These are phyloP conservation scores for Turnera subulata DNA, from an alignment of 345 rosid species.

Conservation along the genomic window DNA sequence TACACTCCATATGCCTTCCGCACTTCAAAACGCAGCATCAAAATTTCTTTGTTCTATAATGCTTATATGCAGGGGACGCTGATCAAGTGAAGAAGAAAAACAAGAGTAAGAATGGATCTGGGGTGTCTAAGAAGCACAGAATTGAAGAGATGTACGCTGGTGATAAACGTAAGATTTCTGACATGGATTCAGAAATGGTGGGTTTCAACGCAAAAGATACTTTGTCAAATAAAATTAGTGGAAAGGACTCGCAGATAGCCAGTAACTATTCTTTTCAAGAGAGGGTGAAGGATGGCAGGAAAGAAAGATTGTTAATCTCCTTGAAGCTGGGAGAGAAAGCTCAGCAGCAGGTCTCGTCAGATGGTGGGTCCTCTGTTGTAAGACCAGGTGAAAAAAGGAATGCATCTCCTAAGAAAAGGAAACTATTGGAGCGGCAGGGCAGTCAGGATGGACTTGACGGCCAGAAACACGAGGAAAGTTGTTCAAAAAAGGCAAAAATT, in stretches of 20 bases:
- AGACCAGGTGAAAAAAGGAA: slow-evolving; percentile 25
- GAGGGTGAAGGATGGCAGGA: slow-evolving; percentile 33
- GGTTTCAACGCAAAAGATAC: slow-evolving; percentile 22
- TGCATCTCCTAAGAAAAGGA: slow-evolving; percentile 40
- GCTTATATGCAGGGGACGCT: slow-evolving; percentile 33
- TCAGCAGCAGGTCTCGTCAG: slow-evolving; percentile 30
- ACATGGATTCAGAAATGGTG: slow-evolving; percentile 14
- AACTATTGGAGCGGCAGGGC: slow-evolving; percentile 31
- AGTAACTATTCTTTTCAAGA: slow-evolving; percentile 20
- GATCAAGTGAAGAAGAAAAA: slow-evolving; percentile 35
- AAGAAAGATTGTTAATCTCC: slow-evolving; percentile 29
- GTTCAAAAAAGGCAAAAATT: slow-evolving; percentile 34
- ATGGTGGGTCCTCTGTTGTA: slow-evolving; percentile 38
- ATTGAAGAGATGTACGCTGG: slow-evolving; percentile 21
- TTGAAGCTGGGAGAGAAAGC: slow-evolving; percentile 30
- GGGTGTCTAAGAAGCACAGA: slow-evolving; percentile 39
- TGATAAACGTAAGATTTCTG: slow-evolving; percentile 16
- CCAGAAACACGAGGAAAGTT: slow-evolving; percentile 34
- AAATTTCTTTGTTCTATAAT: slow-evolving; percentile 13
- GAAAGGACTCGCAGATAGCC: slow-evolving; percentile 18
- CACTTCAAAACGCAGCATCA: slow-evolving; percentile 2
- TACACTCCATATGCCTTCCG: neutral
- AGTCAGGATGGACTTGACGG: slow-evolving; percentile 26
- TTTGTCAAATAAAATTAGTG: slow-evolving; percentile 22
- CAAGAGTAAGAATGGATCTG: slow-evolving; percentile 37